Percentiles rank a stretch among this genome's conserved stretches.
phyloP scores from a whole-genome alignment of 1,284 basidiomycete species.

The Malassezia vespertilionis region DNA sequence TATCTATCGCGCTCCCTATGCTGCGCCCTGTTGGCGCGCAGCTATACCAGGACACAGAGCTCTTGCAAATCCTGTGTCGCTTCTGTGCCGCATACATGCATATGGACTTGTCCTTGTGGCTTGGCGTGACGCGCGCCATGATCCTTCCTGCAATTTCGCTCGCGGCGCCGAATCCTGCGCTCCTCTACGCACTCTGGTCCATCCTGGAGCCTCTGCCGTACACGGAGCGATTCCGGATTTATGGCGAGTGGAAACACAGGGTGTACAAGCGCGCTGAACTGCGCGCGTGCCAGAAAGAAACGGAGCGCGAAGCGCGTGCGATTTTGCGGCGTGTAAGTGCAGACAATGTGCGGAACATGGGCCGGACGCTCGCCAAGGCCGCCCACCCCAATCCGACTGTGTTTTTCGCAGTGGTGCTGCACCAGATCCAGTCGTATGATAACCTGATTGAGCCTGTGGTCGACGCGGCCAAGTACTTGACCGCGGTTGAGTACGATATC shows the following conservation, averaged over 20 bases:
- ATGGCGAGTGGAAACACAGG: constrained; percentile 84
- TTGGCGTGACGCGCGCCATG: constrained; percentile 64
- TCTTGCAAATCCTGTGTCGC: constrained; percentile 37
- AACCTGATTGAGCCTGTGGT: constrained; percentile 84
- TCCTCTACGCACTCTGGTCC: constrained; percentile 41
- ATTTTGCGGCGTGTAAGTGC: constrained; percentile 44
- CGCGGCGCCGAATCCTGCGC: constrained; percentile 63
- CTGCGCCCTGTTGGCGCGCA: constrained; percentile 35
- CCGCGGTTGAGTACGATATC: constrained; percentile 84
- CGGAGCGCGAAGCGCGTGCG: constrained; percentile 51
- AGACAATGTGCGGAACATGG: constrained; percentile 67
- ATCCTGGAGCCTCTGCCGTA: constrained; percentile 68
- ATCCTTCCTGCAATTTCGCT: constrained; percentile 78
- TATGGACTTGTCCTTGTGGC: constrained; percentile 56
- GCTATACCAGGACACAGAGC: constrained; percentile 23
- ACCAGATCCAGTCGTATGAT: constrained; percentile 92
- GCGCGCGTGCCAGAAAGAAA: constrained; percentile 50
- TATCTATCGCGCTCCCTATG: constrained; percentile 28
- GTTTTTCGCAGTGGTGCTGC: constrained; percentile 77
- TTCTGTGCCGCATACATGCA: constrained; percentile 16
- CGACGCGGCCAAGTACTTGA: constrained; percentile 77
- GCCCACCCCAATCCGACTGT: constrained; percentile 87
- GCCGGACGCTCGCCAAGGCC: constrained; percentile 82
- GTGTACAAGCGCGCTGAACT: constrained; percentile 51
- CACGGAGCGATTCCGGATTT: constrained; percentile 70